Evolutionary conservation across 352 stramenopile genomes (phyloP).

Genomic region (Albugo laibachii): DNA sequence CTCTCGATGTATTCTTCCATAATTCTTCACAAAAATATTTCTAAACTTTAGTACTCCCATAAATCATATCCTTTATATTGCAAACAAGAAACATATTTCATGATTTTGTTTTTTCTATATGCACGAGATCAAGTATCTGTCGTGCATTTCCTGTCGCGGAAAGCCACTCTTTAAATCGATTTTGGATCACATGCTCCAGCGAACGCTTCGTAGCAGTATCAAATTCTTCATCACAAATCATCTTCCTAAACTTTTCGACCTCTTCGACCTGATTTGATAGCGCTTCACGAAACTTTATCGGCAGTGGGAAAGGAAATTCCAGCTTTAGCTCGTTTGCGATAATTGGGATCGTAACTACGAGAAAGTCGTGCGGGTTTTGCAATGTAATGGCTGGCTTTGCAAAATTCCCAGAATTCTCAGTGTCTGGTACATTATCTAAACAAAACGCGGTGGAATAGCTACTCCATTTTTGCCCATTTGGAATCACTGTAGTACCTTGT

Average conservation of each 20-base stretch:
- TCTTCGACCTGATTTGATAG: constrained; percentile 51
- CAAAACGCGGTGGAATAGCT: not conserved
- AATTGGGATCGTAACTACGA: too few relatives aligned
- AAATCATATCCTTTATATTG: too few relatives aligned
- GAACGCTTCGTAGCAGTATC: constrained; percentile 53
- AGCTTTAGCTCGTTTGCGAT: too few relatives aligned
- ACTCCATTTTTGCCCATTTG: not conserved
- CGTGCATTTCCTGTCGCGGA: constrained; percentile 65
- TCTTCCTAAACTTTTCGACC: constrained; percentile 41
- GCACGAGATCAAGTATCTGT: constrained; percentile 78
- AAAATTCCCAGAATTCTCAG: too few relatives aligned
- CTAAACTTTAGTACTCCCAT: too few relatives aligned
- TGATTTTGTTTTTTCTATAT: constrained; percentile 27
- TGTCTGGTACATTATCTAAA: not conserved
- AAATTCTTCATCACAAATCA: constrained; percentile 67
- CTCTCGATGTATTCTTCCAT: too few relatives aligned
- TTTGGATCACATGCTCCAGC: constrained; percentile 67
- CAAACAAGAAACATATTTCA: too few relatives aligned
- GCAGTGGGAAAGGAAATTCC: constrained; percentile 43
- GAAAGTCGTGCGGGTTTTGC: too few relatives aligned
- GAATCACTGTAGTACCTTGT: constrained; percentile 15
- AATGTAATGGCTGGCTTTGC: too few relatives aligned
- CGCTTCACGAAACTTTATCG: constrained; percentile 37
- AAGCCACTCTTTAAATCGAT: constrained; percentile 79
- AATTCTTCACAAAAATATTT: too few relatives aligned